Percentiles rank a stretch among this genome's conserved stretches.
Evolutionary conservation across 306 rosid genomes (phyloP).

Genomic region (Trichosanthes cucumerina): DNA sequence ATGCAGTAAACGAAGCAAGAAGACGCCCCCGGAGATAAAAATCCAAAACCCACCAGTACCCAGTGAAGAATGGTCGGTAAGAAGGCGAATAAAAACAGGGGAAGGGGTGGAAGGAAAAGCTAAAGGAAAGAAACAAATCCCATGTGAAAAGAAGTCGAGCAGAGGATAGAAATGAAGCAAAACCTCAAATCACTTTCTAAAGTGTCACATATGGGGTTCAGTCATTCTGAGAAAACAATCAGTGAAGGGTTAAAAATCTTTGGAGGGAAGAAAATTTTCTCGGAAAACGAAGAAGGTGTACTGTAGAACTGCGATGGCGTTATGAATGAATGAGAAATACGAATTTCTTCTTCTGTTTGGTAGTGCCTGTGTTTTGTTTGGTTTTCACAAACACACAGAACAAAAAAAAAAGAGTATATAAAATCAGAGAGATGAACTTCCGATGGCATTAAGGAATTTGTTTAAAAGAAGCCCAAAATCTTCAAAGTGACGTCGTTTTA

Average conservation of each 20-base stretch:
- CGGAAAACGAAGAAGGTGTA: neutral
- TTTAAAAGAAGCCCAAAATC: neutral
- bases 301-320: neutral
- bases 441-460: neutral
- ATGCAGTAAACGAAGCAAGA: constrained; percentile 6
- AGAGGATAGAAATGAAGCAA: neutral
- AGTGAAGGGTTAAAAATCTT: neutral
- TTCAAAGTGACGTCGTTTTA: neutral
- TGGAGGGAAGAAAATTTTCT: neutral
- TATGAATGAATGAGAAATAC: neutral
- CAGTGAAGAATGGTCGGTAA: constrained; percentile 18
- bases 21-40: neutral
- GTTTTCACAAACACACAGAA: neutral
- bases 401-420: neutral
- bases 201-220: neutral
- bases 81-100: constrained; percentile 4
- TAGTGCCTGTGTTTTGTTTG: neutral
- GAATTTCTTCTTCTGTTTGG: neutral
- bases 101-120: constrained; percentile 13
- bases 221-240: constrained; percentile 36
- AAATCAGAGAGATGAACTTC: neutral
- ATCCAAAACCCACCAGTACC: neutral
- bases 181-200: neutral
- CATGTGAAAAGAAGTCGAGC: neutral
- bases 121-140: neutral